These are phyloP conservation scores for Hyaloscypha finlandica DNA, from an alignment of 495 filamentous ascomycete genomes.

Conservation along the genomic window DNA sequence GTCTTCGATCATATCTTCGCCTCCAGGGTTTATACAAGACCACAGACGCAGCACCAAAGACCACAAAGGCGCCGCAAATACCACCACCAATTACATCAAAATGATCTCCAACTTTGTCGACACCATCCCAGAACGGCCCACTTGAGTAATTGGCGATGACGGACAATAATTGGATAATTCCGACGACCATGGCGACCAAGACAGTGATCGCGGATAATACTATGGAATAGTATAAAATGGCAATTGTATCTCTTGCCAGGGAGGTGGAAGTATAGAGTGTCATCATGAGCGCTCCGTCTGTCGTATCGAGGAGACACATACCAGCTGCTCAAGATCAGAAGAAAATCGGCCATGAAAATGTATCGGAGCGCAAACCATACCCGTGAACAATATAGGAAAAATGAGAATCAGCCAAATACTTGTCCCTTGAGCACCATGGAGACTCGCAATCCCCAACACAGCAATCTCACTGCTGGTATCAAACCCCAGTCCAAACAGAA, in stretches of 20 bases:
- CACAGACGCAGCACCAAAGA: constrained; percentile 72
- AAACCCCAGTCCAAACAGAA: constrained; percentile 92
- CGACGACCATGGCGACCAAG: constrained; percentile 83
- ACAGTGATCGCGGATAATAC: constrained; percentile 85
- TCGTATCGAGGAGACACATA: constrained; percentile 40
- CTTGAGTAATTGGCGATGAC: constrained; percentile 73
- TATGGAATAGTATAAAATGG: constrained; percentile 92
- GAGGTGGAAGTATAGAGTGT: constrained; percentile 80
- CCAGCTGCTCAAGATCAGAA: constrained; percentile 67
- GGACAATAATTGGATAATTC: constrained; percentile 79
- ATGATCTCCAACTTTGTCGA: constrained; percentile 70
- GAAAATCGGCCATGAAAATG: constrained; percentile 3
- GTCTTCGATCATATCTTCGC: constrained; percentile 31
- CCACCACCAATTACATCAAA: constrained; percentile 85
- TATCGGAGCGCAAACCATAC: constrained; percentile 42
- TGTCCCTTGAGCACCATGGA: constrained; percentile 82
- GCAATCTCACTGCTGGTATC: constrained; percentile 96
- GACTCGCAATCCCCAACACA: constrained; percentile 82
- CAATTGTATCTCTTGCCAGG: constrained; percentile 74
- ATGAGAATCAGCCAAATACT: constrained; percentile 94
- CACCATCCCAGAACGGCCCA: constrained; percentile 86
- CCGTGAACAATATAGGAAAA: constrained; percentile 87
- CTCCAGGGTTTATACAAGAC: constrained; percentile 78
- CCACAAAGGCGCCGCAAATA: constrained; percentile 81
- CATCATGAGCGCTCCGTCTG: constrained; percentile 94